Conservation (phyloP, 2,329 filamentous ascomycete species). For the Colletotrichum falcatum region DNA sequence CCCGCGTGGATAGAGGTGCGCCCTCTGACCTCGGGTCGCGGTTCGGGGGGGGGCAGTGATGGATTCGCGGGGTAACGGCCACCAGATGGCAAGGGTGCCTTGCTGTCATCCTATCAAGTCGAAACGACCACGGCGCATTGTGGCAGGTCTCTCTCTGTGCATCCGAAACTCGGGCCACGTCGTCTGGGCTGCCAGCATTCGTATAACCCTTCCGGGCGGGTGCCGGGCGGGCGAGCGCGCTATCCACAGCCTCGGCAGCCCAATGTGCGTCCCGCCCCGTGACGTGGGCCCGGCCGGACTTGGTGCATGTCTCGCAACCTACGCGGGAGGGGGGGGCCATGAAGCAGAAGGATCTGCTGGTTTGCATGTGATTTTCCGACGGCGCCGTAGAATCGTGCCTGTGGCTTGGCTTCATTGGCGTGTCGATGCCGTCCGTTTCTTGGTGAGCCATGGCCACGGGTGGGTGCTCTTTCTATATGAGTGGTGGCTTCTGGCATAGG, state of each 20-base stretch:
- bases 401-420: neutral
- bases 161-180: conserved; percentile 15
- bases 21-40: conserved; percentile 8
- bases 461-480: neutral
- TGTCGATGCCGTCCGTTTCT: neutral
- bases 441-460: neutral
- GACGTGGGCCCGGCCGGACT: neutral
- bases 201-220: neutral
- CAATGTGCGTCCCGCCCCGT: neutral
- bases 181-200: neutral
- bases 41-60: conserved; percentile 17
- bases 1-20: neutral
- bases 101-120: conserved; percentile 34
- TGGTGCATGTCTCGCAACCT: conserved; percentile 2
- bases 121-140: conserved; percentile 9
- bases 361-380: neutral
- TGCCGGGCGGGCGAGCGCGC: neutral
- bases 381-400: neutral
- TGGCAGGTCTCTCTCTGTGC: neutral
- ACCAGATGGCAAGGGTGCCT: conserved; percentile 31
- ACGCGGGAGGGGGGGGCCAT: neutral
- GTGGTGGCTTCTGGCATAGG: too few relatives aligned
- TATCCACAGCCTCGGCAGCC: neutral
- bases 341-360: neutral
- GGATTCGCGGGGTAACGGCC: conserved; percentile 29